A percentile compares a stretch with the other conserved stretches of the same genome.
Conservation (phyloP, 2,329 filamentous ascomycete species). For the Alternaria dauci region DNA sequence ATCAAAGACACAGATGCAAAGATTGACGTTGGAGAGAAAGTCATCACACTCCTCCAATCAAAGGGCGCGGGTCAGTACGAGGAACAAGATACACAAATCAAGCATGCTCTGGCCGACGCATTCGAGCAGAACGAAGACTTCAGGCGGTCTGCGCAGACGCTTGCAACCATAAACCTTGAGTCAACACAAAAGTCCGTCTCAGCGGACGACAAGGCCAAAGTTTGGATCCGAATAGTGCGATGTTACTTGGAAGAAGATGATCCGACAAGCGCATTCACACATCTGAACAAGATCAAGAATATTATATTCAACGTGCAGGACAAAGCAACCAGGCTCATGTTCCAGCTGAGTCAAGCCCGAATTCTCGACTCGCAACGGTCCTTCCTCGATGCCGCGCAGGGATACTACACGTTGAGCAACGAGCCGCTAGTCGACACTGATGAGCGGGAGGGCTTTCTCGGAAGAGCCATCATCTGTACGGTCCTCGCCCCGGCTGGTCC, state of each 20-base stretch:
- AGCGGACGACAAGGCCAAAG: slow-evolving; percentile 79
- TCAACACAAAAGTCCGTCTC: slow-evolving; percentile 84
- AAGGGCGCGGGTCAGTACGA: slow-evolving; percentile 75
- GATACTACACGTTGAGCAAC: slow-evolving; percentile 88
- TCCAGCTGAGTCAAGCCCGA: slow-evolving; percentile 88
- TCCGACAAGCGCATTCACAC: slow-evolving; percentile 81
- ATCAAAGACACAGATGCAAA: slow-evolving; percentile 71
- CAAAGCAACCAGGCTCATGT: slow-evolving; percentile 79
- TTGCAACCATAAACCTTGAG: slow-evolving; percentile 88
- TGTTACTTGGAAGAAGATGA: slow-evolving; percentile 96
- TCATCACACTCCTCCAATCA: slow-evolving; percentile 72
- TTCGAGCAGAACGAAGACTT: slow-evolving; percentile 87
- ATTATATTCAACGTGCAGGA: slow-evolving; percentile 82
- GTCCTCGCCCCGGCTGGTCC: slow-evolving; percentile 93
- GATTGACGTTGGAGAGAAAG: slow-evolving; percentile 77
- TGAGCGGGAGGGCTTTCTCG: slow-evolving; percentile 84
- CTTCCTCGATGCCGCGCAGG: slow-evolving; percentile 86
- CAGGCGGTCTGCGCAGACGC: slow-evolving; percentile 74
- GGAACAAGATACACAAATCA: slow-evolving; percentile 82
- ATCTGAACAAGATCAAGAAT: slow-evolving; percentile 95
- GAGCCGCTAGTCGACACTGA: slow-evolving; percentile 81
- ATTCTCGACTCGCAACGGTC: slow-evolving; percentile 90
- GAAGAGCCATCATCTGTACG: slow-evolving; percentile 88
- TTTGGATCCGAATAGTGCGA: slow-evolving; percentile 94
- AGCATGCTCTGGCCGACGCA: slow-evolving; percentile 81